Evolutionary conservation across 371 early-diverging fungal species (phyloP).

Genomic region (Actinomortierella ambigua): DNA sequence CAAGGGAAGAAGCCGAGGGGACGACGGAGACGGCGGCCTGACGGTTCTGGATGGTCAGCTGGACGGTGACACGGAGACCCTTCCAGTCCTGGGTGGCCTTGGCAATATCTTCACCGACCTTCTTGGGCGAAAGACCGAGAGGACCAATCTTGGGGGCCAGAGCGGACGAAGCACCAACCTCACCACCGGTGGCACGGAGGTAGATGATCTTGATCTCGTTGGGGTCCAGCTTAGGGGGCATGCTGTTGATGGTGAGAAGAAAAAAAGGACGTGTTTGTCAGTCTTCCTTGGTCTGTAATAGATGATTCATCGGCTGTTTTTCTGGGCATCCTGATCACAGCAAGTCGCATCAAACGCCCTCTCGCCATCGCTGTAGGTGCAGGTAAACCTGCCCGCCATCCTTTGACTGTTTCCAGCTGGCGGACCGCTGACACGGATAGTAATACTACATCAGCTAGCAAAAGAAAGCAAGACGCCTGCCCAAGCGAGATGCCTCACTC

Average conservation of each 20-base stretch:
- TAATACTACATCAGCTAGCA: too few relatives aligned
- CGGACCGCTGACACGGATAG: too few relatives aligned
- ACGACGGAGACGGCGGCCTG: slow-evolving; percentile 98
- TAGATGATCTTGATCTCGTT: slow-evolving; percentile 90
- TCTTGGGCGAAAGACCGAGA: slow-evolving; percentile 99
- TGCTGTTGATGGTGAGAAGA: slow-evolving; percentile 19
- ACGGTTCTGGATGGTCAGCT: slow-evolving; percentile 99
- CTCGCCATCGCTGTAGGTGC: too few relatives aligned
- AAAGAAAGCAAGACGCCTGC: too few relatives aligned
- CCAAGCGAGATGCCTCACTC: too few relatives aligned
- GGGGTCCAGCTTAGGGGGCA: slow-evolving; percentile 92
- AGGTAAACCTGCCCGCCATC: too few relatives aligned
- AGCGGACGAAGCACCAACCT: slow-evolving; percentile 98
- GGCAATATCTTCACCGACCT: slow-evolving; percentile 99
- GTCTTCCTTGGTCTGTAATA: too few relatives aligned
- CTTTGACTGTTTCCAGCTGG: too few relatives aligned
- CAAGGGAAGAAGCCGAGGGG: slow-evolving; percentile 97
- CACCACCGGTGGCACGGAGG: slow-evolving; percentile 98
- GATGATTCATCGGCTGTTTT: too few relatives aligned
- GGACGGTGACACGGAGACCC: slow-evolving; percentile 98
- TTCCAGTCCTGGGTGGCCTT: slow-evolving; percentile 99
- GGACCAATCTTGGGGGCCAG: slow-evolving; percentile 99
- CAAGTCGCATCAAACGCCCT: too few relatives aligned
- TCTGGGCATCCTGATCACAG: too few relatives aligned
- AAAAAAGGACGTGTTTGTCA: too few relatives aligned